Evolutionary conservation across 2,329 filamentous ascomycete species (phyloP), one percentile per base, ranked within the genome.

Genomic region (Talaromyces sp.): DNA sequence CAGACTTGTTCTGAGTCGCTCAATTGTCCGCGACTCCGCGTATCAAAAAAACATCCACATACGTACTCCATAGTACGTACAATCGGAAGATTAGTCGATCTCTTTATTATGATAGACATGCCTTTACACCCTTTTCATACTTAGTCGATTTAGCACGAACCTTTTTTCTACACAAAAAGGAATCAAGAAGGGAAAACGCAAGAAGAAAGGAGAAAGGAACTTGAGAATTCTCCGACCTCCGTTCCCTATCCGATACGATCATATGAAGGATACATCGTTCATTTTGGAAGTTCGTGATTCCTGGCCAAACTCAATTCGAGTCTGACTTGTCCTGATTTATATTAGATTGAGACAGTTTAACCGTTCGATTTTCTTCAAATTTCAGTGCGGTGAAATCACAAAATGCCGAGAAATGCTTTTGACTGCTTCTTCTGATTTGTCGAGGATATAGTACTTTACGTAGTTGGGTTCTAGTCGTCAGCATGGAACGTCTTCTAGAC

Each of bases 51-150:
- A 49, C 11, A 27, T 17, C 10, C 45, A 15, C 11, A 49, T 51
- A 51, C 47, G 47, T 5, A 51, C 13, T 11, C 15, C 38, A 40
- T 60, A 19, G 17, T 11, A 45, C 17, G 29, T 13, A 56, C n/a
- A 15, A 36, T 22, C 29, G 29, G 53, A 36, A 31, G 27, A n/a
- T 51, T 53, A 53, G 27, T 31, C 31, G 53, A 56, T 56, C 53
- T 56, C 19, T 36, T 22, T 53, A 61, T 61, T 40, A 22, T n/a
- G 59, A 61, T 61, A 29, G 59, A 53, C 59, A 61, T 51, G 47
- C 13, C 17, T 53, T 17, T 40, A 40, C 45, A 36, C 59, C 59
- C n/a, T 45, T 61, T 61, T 61, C 59, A 61, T 38, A 56, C 53
- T 31, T 34, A 36, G 53, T 56, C 29, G 53, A 56, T 38, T 56